A percentile compares a stretch with the other conserved stretches of the same genome.
Conservation (phyloP, 768 basidiomycete genomes). For the Amanita pseudoporphyria region DNA sequence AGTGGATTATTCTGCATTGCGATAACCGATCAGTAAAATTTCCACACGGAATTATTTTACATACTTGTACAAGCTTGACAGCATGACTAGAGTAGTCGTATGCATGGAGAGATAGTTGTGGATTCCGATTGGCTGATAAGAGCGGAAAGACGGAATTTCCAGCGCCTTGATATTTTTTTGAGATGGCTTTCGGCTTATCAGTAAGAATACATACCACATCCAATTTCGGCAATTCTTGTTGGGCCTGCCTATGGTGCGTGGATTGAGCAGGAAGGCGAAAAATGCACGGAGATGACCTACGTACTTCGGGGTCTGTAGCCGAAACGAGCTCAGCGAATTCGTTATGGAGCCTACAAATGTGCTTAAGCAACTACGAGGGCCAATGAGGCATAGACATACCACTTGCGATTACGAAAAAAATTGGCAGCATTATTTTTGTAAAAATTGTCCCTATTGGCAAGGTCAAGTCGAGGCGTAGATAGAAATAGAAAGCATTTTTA, state of each 20-base stretch:
- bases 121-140: conserved; percentile 74
- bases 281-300: conserved; percentile 1
- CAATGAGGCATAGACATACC: conserved; percentile 25
- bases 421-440: conserved; percentile 80
- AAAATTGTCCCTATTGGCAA: conserved; percentile 76
- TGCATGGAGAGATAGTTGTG: conserved; percentile 60
- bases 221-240: conserved; percentile 74
- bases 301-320: conserved; percentile 57
- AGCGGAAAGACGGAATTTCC: conserved; percentile 95
- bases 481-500: conserved; percentile 15
- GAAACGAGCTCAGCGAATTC: conserved; percentile 87
- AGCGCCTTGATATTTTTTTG: conserved; percentile 44
- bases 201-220: conserved; percentile 58
- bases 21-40: conserved; percentile 3
- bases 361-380: neutral
- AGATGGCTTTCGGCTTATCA: neutral
- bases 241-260: conserved; percentile 59
- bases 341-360: conserved; percentile 68
- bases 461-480: neutral
- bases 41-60: conserved; percentile 9
- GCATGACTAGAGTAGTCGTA: conserved; percentile 91
- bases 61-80: conserved; percentile 80
- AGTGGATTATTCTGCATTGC: conserved; percentile 53
- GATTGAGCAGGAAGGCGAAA: conserved; percentile 9
- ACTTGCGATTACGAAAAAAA: conserved; percentile 94